Percentiles rank a stretch among this genome's conserved stretches.
Conservation (phyloP, 2,329 filamentous ascomycete genomes). For the Claviceps sp. region DNA sequence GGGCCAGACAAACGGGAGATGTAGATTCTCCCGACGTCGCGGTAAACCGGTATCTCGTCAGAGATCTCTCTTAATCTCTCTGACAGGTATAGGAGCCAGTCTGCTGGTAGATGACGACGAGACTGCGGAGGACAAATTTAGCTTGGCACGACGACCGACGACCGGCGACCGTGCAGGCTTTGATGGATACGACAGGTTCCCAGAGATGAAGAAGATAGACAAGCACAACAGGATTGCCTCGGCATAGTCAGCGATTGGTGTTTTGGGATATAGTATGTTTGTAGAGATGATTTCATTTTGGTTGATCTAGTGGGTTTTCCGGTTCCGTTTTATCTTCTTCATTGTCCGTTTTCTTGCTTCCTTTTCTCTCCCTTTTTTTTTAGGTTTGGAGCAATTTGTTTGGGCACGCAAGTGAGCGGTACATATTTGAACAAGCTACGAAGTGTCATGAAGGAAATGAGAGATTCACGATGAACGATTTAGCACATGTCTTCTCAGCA, state of each 20-base stretch:
- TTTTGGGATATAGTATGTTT: background rate
- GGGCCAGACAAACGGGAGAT: background rate
- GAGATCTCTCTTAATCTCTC: constrained; percentile 7
- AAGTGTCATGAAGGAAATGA: background rate
- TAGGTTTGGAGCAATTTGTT: background rate
- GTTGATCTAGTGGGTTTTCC: too few relatives aligned
- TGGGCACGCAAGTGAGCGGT: background rate
- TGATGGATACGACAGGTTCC: constrained; percentile 11
- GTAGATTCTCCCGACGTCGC: background rate
- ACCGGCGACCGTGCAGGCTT: constrained; percentile 7
- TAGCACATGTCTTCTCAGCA: too few relatives aligned
- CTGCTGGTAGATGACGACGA: constrained; percentile 9
- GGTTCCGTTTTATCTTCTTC: too few relatives aligned
- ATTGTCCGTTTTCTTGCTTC: too few relatives aligned
- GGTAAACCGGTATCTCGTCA: background rate
- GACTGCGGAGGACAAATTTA: constrained; percentile 9
- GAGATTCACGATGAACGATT: background rate
- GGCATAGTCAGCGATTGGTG: background rate
- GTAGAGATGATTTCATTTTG: too few relatives aligned
- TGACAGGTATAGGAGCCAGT: constrained; percentile 15
- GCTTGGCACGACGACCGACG: constrained; percentile 6
- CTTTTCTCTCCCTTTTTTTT: background rate
- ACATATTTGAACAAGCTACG: background rate
- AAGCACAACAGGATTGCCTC: constrained; percentile 1
- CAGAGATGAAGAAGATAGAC: constrained; percentile 1